Conservation (phyloP, 1,284 basidiomycete genomes). For the Papiliotrema flavescens region DNA sequence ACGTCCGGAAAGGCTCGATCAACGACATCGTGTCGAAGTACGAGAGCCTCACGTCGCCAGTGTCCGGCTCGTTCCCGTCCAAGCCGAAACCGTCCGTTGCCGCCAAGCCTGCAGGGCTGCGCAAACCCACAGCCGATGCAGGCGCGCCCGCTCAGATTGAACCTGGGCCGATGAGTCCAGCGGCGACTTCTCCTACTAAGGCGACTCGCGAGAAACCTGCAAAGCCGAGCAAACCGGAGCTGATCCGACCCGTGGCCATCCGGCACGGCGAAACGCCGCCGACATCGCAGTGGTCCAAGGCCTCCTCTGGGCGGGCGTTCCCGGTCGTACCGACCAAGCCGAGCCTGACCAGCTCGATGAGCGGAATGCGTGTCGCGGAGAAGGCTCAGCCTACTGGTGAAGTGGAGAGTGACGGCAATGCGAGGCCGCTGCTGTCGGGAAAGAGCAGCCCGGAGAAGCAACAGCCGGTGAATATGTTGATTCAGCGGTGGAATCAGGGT, state of each 20-base stretch:
- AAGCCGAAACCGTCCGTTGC: constrained; percentile 25
- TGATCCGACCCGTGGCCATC: constrained; percentile 12
- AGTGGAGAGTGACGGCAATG: neutral
- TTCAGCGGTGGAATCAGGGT: constrained; percentile 42
- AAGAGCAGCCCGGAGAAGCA: constrained; percentile 35
- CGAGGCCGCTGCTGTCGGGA: neutral
- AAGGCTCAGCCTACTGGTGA: too few relatives aligned
- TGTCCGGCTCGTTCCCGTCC: neutral
- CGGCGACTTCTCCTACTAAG: neutral
- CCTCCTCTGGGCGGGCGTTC: constrained; percentile 32
- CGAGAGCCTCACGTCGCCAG: constrained; percentile 28
- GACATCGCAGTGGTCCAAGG: constrained; percentile 18
- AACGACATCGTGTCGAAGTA: constrained; percentile 42
- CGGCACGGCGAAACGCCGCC: constrained; percentile 15
- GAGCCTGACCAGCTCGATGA: constrained; percentile 3
- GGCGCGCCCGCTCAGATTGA: neutral
- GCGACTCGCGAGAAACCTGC: neutral
- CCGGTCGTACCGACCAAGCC: constrained; percentile 16
- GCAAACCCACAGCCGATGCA: constrained; percentile 17
- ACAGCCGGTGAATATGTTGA: constrained; percentile 41
- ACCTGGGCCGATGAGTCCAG: too few relatives aligned
- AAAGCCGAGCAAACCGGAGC: constrained; percentile 1
- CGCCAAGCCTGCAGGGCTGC: constrained; percentile 20
- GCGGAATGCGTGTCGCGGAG: neutral
- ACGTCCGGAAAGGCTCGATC: constrained; percentile 40